Conservation (phyloP, 306 rosid species). For the cucumber (Cucumis sativus) region Cucumber_9930_V3 NC_026661.2:2563001-2563500, state of each 20-base stretch:
- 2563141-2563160: constrained; percentile 53
- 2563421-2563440: constrained; percentile 42
- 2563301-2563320: constrained; percentile 3
- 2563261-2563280: constrained; percentile 47
- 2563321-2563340: constrained; percentile 51
- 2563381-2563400: constrained; percentile 43
- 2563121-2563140: constrained; percentile 46
- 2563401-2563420: constrained; percentile 19
- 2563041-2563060: constrained; percentile 59
- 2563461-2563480: constrained; percentile 34
- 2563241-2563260: constrained; percentile 39
- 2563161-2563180: constrained; percentile 41
- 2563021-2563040: constrained; percentile 46
- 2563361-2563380: constrained; percentile 44
- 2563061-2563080: constrained; percentile 45
- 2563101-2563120: constrained; percentile 48
- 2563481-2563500: constrained; percentile 12
- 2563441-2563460: constrained; percentile 54
- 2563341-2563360: constrained; percentile 59
- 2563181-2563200: constrained; percentile 44
- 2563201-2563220: constrained; percentile 19
- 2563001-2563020: constrained; percentile 28
- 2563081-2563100: constrained; percentile 33
- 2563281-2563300: constrained; percentile 33
- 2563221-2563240: constrained; percentile 35